These are phyloP conservation scores for Silybum marianum DNA, from an alignment of 129 eudicot species.

Conservation along the genomic window DNA sequence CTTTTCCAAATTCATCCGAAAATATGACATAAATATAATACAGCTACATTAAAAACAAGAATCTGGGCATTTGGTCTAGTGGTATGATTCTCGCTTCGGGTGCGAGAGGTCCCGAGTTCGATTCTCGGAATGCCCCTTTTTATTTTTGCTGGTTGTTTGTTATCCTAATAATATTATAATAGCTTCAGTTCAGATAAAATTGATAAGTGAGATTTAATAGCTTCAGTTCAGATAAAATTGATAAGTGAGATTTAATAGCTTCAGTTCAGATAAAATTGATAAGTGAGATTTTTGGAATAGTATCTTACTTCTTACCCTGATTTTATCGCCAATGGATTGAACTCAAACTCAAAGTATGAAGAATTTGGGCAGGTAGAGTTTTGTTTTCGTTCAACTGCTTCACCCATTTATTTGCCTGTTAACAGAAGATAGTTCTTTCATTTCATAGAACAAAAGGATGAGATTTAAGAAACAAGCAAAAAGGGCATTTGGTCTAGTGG, in stretches of 20 bases:
- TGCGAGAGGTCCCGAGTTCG: constrained; percentile 99
- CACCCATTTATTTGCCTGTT: background rate
- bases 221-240: no score
- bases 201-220: no score
- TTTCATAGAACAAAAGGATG: background rate
- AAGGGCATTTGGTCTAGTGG: constrained; percentile 91
- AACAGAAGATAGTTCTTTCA: background rate
- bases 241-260: no score
- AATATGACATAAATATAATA: background rate
- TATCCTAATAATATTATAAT: no score
- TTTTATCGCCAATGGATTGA: background rate
- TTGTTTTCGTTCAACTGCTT: background rate
- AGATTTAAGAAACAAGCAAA: background rate
- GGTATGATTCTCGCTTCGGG: constrained; percentile 99
- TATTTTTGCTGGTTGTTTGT: background rate
- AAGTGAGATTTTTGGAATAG: no score
- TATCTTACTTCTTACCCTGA: background rate
- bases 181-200: no score
- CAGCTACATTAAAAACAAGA: background rate
- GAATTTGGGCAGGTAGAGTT: background rate
- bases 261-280: no score
- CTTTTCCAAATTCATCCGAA: background rate
- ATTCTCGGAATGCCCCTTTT: constrained; percentile 87
- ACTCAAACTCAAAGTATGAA: background rate
- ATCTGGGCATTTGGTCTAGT: constrained; percentile 99